Base-by-base conservation (phyloP, 2,329 filamentous ascomycete genomes). In the Huntiella abstrusa region DNA sequence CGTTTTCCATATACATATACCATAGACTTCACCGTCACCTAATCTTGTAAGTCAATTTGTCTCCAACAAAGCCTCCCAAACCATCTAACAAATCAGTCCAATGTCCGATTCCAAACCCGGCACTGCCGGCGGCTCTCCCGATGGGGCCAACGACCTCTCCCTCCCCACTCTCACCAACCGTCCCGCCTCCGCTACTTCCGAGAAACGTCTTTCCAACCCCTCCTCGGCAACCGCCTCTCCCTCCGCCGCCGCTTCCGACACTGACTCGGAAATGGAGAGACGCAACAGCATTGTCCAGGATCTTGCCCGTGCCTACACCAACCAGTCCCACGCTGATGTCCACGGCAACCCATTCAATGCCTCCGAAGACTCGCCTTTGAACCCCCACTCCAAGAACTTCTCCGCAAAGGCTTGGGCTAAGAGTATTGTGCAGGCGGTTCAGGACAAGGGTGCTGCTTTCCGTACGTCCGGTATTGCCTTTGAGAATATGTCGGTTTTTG, bases 401-500 rank as follows among this genome's bases (percentile, higher is more conserved):
- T 69, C 63, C 47, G 65, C 62, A 28, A 66, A 66, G 41, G 64
- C 66, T 38, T 81, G 77, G 77, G 71, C 72, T 49, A 75, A 71
- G 61, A 64, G 72, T 33, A 57, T 80, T 7, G 69, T 75, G 32
- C 64, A 66, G 50, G 60, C 73, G 50, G 63, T 67, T 40, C 64
- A 65, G 32, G 64, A 61, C 51, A 68, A 71, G 48, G 76, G 72
- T 45, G 64, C 66, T 52, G 57, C 61, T 11, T 75, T 75, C 58
- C 70, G 77, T 54, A 73, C 71, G 11, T 69, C 73, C 1, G 79
- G 80, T 41, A 66, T 84, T 39, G 67, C 69, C 43, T 83, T 79
- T 62, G 70, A 73, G 58, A 70, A 82, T 55, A 64, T 84, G 47
- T 81, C 73, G 50, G 75, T 82, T 4, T 74, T 76, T 55, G 78